phyloP scores from a whole-genome alignment of 2,329 filamentous ascomycete genomes.

The Fusarium sp. region DNA sequence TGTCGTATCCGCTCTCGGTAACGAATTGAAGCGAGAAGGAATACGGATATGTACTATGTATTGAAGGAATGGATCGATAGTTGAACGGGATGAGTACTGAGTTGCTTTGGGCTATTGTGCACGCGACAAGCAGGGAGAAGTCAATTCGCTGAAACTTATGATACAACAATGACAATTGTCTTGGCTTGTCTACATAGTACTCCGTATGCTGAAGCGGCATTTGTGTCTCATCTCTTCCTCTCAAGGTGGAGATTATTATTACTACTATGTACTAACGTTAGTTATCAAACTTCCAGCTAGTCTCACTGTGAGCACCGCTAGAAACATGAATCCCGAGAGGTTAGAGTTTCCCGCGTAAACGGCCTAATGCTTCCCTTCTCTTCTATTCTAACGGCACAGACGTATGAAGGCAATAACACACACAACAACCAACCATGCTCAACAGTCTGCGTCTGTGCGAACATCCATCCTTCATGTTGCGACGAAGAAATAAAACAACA shows the following conservation, averaged over 20 bases:
- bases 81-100: not conserved
- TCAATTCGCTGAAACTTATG: slow-evolving; percentile 1
- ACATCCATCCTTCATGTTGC: slow-evolving; percentile 13
- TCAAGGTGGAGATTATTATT: slow-evolving; percentile 22
- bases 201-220: slow-evolving; percentile 6
- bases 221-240: slow-evolving; percentile 9
- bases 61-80: not conserved
- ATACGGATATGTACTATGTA: not conserved
- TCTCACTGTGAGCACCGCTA: slow-evolving; percentile 8
- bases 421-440: slow-evolving; percentile 5
- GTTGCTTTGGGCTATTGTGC: not conserved
- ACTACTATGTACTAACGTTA: no score
- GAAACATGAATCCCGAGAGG: not conserved
- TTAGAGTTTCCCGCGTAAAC: slow-evolving; percentile 27
- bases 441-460: slow-evolving; percentile 33
- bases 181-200: slow-evolving; percentile 1
- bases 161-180: not conserved
- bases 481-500: not conserved
- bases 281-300: slow-evolving; percentile 7
- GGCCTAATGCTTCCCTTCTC: slow-evolving; percentile 1
- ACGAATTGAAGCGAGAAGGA: slow-evolving; percentile 31
- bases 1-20: slow-evolving; percentile 36
- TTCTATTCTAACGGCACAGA: slow-evolving; percentile 5
- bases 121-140: slow-evolving; percentile 26
- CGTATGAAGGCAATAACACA: slow-evolving; percentile 15